phyloP scores from a whole-genome alignment of 371 early-diverging fungal species.

The Mortierella sp. region DNA sequence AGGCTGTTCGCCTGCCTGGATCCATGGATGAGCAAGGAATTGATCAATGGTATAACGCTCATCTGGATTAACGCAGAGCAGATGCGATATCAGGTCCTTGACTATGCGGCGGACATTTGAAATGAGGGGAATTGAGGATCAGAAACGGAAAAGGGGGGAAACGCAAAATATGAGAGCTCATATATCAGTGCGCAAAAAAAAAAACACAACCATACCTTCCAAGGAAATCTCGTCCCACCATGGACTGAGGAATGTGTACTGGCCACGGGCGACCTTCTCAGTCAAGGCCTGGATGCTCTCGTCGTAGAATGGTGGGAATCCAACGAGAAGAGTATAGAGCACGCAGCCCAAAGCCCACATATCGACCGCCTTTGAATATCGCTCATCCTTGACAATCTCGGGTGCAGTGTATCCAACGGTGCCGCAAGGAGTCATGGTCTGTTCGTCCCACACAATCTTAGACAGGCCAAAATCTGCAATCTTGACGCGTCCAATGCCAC shows the following conservation, averaged over 20 bases:
- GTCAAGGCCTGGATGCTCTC: slow-evolving; percentile 89
- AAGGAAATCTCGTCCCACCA: slow-evolving; percentile 91
- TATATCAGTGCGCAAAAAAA: too few relatives aligned
- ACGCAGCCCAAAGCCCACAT: slow-evolving; percentile 99
- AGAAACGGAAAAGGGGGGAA: neutral
- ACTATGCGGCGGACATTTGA: slow-evolving; percentile 48
- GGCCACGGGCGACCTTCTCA: slow-evolving; percentile 80
- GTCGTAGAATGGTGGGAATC: slow-evolving; percentile 96
- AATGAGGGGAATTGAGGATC: too few relatives aligned
- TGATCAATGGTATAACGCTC: slow-evolving; percentile 85
- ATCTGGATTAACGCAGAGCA: slow-evolving; percentile 86
- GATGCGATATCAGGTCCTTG: slow-evolving; percentile 81
- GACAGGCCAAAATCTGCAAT: slow-evolving; percentile 99
- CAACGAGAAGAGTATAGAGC: slow-evolving; percentile 96
- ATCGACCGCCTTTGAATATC: slow-evolving; percentile 96
- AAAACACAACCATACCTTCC: slow-evolving; percentile 62
- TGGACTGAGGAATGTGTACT: slow-evolving; percentile 80
- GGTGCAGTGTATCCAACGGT: slow-evolving; percentile 99
- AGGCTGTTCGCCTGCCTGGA: slow-evolving; percentile 53
- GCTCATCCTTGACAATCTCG: slow-evolving; percentile 91
- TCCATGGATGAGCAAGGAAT: slow-evolving; percentile 88
- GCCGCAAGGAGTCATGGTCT: slow-evolving; percentile 97
- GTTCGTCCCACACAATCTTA: slow-evolving; percentile 94
- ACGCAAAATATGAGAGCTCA: slow-evolving; percentile 76
- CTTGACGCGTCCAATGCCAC: slow-evolving; percentile 44